Evolutionary conservation across 768 basidiomycete genomes (phyloP).

Genomic region (Leccinellum albellum): DNA sequence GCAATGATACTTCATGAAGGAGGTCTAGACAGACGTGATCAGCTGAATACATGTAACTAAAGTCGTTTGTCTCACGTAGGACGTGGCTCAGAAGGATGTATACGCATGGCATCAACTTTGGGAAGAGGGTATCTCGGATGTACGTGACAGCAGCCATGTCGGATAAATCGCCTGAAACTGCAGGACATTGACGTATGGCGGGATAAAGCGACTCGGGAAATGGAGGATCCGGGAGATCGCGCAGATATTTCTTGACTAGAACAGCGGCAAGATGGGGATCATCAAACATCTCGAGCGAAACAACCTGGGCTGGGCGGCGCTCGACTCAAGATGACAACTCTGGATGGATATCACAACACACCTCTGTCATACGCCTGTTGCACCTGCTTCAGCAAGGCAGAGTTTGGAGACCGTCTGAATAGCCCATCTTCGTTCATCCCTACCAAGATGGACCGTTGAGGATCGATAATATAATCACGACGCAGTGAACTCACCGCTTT

Average conservation of each 20-base stretch:
- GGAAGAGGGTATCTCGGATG: slow-evolving; percentile 64
- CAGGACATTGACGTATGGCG: slow-evolving; percentile 64
- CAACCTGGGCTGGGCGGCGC: slow-evolving; percentile 57
- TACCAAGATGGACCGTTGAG: slow-evolving; percentile 7
- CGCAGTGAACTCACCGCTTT: slow-evolving; percentile 37
- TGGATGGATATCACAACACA: slow-evolving; percentile 15
- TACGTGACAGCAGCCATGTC: slow-evolving; percentile 61
- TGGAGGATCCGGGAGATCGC: slow-evolving; percentile 75
- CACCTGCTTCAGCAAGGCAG: slow-evolving; percentile 64
- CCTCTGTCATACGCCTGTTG: slow-evolving; percentile 86
- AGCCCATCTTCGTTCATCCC: slow-evolving; percentile 72
- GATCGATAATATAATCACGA: not conserved
- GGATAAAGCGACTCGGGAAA: slow-evolving; percentile 71
- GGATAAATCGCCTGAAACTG: slow-evolving; percentile 44
- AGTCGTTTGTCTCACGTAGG: slow-evolving; percentile 44
- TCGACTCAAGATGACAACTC: slow-evolving; percentile 4
- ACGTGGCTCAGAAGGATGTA: slow-evolving; percentile 72
- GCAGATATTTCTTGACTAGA: slow-evolving; percentile 79
- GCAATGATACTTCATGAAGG: slow-evolving; percentile 73
- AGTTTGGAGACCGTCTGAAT: slow-evolving; percentile 78
- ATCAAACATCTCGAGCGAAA: slow-evolving; percentile 69
- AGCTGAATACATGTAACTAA: slow-evolving; percentile 5
- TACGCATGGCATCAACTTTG: slow-evolving; percentile 63
- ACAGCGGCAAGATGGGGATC: slow-evolving; percentile 84
- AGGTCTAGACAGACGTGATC: slow-evolving; percentile 47